Conservation (phyloP, 108 stramenopile species). For the Nannochloropsis oceanica region DNA sequence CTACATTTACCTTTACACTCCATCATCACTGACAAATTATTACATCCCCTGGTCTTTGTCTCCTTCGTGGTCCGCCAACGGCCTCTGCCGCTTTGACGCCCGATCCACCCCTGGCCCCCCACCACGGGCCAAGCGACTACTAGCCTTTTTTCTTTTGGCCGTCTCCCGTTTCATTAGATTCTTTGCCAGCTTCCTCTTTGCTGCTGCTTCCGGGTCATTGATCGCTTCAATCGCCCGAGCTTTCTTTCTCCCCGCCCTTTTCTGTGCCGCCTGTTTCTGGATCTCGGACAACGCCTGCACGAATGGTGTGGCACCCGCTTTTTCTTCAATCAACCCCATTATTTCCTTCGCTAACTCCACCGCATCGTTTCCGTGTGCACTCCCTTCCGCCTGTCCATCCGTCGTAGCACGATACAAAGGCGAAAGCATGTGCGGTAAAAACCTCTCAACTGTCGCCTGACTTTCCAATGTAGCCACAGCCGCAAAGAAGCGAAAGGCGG, state of each 20-base stretch:
- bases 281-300: slow-evolving; percentile 19
- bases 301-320: slow-evolving; percentile 28
- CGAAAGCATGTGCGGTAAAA: slow-evolving; percentile 19
- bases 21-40: not conserved
- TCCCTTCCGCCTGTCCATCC: slow-evolving; percentile 8
- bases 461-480: slow-evolving; percentile 16
- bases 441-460: not conserved
- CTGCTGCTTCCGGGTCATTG: slow-evolving; percentile 24
- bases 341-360: slow-evolving; percentile 7
- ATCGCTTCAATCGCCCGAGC: slow-evolving; percentile 26
- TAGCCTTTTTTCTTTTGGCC: not conserved
- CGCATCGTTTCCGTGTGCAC: slow-evolving; percentile 2
- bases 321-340: slow-evolving; percentile 30
- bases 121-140: not conserved
- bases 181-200: slow-evolving; percentile 6
- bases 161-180: not conserved
- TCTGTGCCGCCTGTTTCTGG: slow-evolving; percentile 18
- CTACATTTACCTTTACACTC: too few species aligned
- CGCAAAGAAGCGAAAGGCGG: slow-evolving; percentile 27
- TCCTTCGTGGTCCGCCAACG: not conserved
- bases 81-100: not conserved
- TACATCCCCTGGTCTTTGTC: not conserved
- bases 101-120: not conserved
- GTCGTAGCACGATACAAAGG: slow-evolving; percentile 10
- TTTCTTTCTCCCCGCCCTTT: slow-evolving; percentile 19